Percentiles rank a stretch among this genome's conserved stretches.
These are phyloP conservation scores for Penicillium sclerotiorum DNA, from an alignment of 2,329 filamentous ascomycete species.

Conservation along the genomic window DNA sequence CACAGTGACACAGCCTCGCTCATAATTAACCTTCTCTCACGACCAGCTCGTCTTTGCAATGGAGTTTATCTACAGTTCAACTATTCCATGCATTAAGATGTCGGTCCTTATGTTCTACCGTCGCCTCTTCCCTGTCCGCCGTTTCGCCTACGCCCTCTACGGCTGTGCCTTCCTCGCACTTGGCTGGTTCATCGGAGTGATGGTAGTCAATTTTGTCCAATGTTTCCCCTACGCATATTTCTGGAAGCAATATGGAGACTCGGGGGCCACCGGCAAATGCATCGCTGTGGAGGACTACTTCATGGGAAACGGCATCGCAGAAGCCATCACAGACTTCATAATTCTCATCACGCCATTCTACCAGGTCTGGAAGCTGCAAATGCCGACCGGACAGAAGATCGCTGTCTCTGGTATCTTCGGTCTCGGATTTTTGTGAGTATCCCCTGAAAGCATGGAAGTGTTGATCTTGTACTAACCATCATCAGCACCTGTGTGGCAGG, in stretches of 20 bases:
- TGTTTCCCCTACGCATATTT: slow-evolving; percentile 13
- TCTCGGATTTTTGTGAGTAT: slow-evolving; percentile 39
- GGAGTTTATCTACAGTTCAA: slow-evolving; percentile 7
- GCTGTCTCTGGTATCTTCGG: slow-evolving; percentile 40
- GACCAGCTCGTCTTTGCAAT: slow-evolving; percentile 4
- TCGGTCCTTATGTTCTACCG: slow-evolving; percentile 20
- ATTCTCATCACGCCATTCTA: slow-evolving; percentile 22
- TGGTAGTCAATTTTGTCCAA: slow-evolving; percentile 8
- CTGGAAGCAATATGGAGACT: slow-evolving; percentile 13
- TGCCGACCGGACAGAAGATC: slow-evolving; percentile 38
- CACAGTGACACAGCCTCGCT: no score
- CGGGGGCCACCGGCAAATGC: slow-evolving; percentile 4
- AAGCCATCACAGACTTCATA: slow-evolving; percentile 14
- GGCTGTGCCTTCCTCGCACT: slow-evolving; percentile 10
- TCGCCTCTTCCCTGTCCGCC: slow-evolving; percentile 17
- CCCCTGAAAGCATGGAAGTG: neutral
- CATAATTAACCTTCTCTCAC: no score
- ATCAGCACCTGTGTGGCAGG: slow-evolving; percentile 44
- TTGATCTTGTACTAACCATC: neutral
- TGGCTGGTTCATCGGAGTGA: slow-evolving; percentile 13
- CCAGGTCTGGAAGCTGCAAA: slow-evolving; percentile 28
- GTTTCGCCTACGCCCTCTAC: slow-evolving; percentile 8
- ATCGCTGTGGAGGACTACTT: slow-evolving; percentile 11
- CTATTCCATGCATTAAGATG: slow-evolving; percentile 14
- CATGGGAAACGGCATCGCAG: slow-evolving; percentile 14